Percentiles rank a stretch among this genome's conserved stretches.
These are phyloP conservation scores for Boletus reticulatus DNA, from an alignment of 768 basidiomycete genomes.

Conservation along the genomic window DNA sequence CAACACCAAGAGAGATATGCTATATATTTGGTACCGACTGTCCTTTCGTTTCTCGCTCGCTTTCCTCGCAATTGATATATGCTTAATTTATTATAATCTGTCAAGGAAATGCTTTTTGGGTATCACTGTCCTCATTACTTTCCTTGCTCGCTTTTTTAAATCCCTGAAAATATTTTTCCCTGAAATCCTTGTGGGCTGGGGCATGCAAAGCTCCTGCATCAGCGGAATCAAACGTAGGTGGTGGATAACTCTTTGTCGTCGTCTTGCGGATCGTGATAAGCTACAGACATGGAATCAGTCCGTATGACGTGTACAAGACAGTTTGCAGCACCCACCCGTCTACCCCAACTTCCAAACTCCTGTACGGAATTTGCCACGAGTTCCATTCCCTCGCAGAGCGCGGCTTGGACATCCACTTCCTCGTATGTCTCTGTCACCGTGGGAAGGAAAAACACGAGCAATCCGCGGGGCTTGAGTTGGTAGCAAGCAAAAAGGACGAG, in stretches of 20 bases:
- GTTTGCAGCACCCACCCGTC: constrained; percentile 58
- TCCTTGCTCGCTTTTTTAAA: constrained; percentile 50
- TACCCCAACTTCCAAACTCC: constrained; percentile 93
- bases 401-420: constrained; percentile 75
- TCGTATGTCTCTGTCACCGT: constrained; percentile 91
- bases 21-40: too few relatives aligned
- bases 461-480: constrained; percentile 78
- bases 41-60: too few relatives aligned
- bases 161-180: constrained; percentile 83
- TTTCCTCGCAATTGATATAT: too few relatives aligned
- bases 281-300: constrained; percentile 39
- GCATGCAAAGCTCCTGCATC: constrained; percentile 36
- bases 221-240: constrained; percentile 51
- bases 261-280: constrained; percentile 88
- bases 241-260: constrained; percentile 41
- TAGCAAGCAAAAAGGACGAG: constrained; percentile 81
- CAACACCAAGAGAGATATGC: too few relatives aligned
- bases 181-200: constrained; percentile 88
- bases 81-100: too few relatives aligned
- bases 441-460: constrained; percentile 94
- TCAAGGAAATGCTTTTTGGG: too few relatives aligned
- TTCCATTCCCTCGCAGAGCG: constrained; percentile 86
- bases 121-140: not conserved
- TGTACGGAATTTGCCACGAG: constrained; percentile 87
- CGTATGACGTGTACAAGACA: not conserved